Base-by-base conservation (phyloP, 805 yeast species). In the Allodekkera sacchari region DNA sequence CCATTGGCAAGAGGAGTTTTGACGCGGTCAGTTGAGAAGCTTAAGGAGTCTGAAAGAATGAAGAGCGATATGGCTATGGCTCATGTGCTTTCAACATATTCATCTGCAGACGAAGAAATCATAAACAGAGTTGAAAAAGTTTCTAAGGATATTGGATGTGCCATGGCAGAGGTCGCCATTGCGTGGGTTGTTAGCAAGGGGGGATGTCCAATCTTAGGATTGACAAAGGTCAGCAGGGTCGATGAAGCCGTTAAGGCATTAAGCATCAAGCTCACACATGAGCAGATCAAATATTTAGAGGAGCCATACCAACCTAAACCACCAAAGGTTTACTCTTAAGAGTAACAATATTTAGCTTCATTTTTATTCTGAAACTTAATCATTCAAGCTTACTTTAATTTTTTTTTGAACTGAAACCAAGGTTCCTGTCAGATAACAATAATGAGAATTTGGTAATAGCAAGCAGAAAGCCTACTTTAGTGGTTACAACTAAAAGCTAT, bases 101-200 rank as follows among this genome's bases (percentile, higher is more conserved):
- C 37, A 13, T 51, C 37, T 15, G 38, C 36, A 4, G 65, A 64
- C 28, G 36, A 36, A 13, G 51, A 47, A 22, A 65, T 71, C 29
- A 53, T 74, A 27, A 41, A 49, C 9, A 55, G 83, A 29, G 74
- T 77, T n/a, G 80, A 74, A 43, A 60, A 66, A 42, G 19, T 78
- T 5, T 64, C 83, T 3, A 56, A 61, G 34, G 64, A 67, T 39
- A 51, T 57, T 29, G 55, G 46, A 7, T 68, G 65, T 10, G 45
- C 70, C 2, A 74, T 77, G 82, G 72, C 80, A 2, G 55, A 55
- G 11, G 50, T 76, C 15, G 57, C 79, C 4, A 57, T 64, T 6
- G 72, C 77, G 4, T 76, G 80, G 81, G 62, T 61, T 1, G 16
- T 72, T 1, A 37, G 61, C 30, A 74, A 74, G 45, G 77, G 75